Base-by-base conservation (phyloP, 75 land plant species). In the Larix kaempferi region DNA sequence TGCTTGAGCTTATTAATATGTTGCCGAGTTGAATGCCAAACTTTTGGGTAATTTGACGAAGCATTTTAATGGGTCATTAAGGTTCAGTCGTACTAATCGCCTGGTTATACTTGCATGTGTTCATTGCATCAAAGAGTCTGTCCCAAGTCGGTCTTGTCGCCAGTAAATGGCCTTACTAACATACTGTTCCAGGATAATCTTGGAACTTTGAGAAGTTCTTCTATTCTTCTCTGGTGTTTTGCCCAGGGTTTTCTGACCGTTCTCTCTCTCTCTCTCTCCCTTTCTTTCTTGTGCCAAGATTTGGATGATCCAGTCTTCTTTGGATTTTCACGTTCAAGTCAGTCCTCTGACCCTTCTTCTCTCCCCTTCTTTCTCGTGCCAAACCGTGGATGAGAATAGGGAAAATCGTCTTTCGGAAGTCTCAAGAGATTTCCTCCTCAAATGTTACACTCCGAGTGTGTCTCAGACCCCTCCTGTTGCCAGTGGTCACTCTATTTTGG, bases 401-500 rank as follows among this genome's bases (percentile, higher is more conserved):
- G 19, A 7, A n/a, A n/a, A 19, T 35, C 17, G 6, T 17, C 72
- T 69, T 39, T 44, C 17, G 19, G 72, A 21, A 21, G 21, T 16
- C 44, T 19, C 41, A 69, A 16, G 22, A 52, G 72, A 69, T 39
- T 69, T 69, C 23, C 11, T 33, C 16, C 37, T 69, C 17, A 2
- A 35, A 21, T 39, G 3, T 4, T 66, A 65, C 17, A 37, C 17
- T 69, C 22, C 1, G 1, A n/a, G 33, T 0, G 8, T 19, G 73
- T 41, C 11, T 37, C 6, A 22, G 8, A 41, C 41, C 14, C 13
- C 19, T 69, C 73, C 73, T 41, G 73, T 69, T 21, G 49, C 73
- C 73, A 41, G 73, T 69, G 8, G 52, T 69, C 73, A 69, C 39
- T n/a, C 54, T 69, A 41, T 69, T 39, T 19, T 39, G 44, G 73